Base-by-base conservation (phyloP, 2,329 filamentous ascomycete genomes). In the Curvularia hawaiiensis region DNA sequence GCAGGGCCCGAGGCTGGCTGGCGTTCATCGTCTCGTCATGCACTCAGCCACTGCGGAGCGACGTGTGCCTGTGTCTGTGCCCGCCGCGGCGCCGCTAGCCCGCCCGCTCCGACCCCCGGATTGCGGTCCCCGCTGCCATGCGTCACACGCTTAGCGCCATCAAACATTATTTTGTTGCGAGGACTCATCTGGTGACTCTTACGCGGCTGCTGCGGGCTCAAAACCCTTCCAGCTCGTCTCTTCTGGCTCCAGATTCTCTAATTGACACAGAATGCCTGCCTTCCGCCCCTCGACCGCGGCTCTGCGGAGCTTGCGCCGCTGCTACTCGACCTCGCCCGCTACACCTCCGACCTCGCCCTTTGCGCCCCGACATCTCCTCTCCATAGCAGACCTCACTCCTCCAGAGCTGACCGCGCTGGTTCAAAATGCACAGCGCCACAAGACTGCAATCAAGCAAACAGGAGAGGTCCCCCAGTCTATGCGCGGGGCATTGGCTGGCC, bases 361-460 rank as follows among this genome's bases (percentile, higher is more conserved):
- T 69, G 80, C 85, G 20, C 90, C 92, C 48, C 89, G 95, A 64
- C 94, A 98, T 82, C 83, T 99, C 51, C 88, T 97, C 78, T 96
- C 92, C 53, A 97, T 97, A 70, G 88, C 88, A 52, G 93, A 99
- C 73, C 84, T 99, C 57, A 88, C 88, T 1, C 84, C 91, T 7
- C 79, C 83, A 45, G 95, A 99, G 78, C 87, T 99, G 69, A 86
- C 88, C 33, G 87, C 86, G 24, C 85, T 99, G 56, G 89, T 99
- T 56, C 87, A 88, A 74, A 94, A 94, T 86, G 94, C 92, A 50
- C 83, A 86, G 24, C 78, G 84, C 43, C 86, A 91, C 80, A 98
- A 98, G 78, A 78, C 85, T 53, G 82, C 86, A 54, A 86, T 94
- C 80, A 96, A 96, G 76, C 85, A 86, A 20, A 73, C 71, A 16